phyloP scores from a whole-genome alignment of 129 eudicot species.

The Dittrichia graveolens region DNA sequence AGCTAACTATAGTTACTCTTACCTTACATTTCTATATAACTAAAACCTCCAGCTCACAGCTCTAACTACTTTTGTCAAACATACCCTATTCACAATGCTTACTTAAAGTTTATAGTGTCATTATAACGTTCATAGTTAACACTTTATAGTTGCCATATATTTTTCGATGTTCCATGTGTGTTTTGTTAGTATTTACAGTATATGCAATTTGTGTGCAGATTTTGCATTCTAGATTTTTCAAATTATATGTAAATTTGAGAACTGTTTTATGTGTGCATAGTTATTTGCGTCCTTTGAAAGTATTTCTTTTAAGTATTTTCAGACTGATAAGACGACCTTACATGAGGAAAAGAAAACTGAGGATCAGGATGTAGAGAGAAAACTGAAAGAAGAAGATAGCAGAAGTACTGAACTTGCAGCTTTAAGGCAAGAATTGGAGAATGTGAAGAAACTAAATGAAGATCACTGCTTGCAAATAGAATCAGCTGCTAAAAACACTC shows the following conservation, averaged over 20 bases:
- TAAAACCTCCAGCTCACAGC: too few relatives aligned
- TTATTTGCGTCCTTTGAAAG: background rate
- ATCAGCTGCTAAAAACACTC: conserved; percentile 49
- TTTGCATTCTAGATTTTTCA: background rate
- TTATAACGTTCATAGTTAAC: too few relatives aligned
- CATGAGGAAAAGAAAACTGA: conserved; percentile 55
- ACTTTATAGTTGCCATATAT: too few relatives aligned
- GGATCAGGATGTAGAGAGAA: conserved; percentile 43
- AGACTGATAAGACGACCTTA: conserved; percentile 50
- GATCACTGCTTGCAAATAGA: conserved; percentile 43
- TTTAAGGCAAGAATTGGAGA: conserved; percentile 58
- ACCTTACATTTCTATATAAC: too few relatives aligned
- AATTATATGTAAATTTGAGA: conserved; percentile 9
- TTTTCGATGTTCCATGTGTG: too few relatives aligned
- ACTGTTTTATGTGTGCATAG: background rate
- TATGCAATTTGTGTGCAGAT: conserved; percentile 1
- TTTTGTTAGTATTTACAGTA: background rate
- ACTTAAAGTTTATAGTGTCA: too few relatives aligned
- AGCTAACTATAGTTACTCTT: too few relatives aligned
- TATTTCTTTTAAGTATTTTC: conserved; percentile 5
- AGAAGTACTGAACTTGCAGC: conserved; percentile 42
- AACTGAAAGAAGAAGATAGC: conserved; percentile 45
- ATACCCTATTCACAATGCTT: too few relatives aligned
- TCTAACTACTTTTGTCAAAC: too few relatives aligned
- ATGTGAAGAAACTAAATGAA: conserved; percentile 46